These are phyloP conservation scores for Castanopsis chinensis DNA, from an alignment of 306 rosid genomes.

Conservation along the genomic window DNA sequence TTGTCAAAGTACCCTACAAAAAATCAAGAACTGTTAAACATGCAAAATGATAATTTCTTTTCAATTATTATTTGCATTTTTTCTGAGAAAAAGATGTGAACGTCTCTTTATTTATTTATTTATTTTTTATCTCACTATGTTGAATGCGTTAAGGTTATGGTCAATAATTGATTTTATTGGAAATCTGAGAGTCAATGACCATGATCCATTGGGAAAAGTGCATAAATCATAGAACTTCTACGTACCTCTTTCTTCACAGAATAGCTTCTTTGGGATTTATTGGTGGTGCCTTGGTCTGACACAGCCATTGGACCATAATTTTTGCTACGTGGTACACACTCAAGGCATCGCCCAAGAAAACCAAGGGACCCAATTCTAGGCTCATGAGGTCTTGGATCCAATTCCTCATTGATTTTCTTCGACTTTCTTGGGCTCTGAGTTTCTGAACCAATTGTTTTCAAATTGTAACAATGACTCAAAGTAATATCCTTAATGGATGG, in stretches of 20 bases:
- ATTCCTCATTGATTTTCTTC: not conserved
- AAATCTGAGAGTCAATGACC: not conserved
- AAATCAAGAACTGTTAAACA: no score
- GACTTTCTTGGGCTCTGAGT: not conserved
- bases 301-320: not conserved
- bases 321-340: not conserved
- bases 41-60: no score
- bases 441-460: not conserved
- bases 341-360: not conserved
- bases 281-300: not conserved
- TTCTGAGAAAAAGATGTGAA: no score
- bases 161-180: no score
- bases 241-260: not conserved
- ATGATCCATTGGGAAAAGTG: not conserved
- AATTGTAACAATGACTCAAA: accelerated
- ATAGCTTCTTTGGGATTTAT: not conserved
- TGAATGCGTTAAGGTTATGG: no score
- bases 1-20: no score
- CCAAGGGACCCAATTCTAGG: not conserved
- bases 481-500: accelerated
- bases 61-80: no score
- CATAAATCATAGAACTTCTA: not conserved
- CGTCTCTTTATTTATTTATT: no score
- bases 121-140: no score
- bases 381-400: not conserved